phyloP scores from a whole-genome alignment of 2,329 filamentous ascomycete genomes.

The Stromatinia cepivora region DNA sequence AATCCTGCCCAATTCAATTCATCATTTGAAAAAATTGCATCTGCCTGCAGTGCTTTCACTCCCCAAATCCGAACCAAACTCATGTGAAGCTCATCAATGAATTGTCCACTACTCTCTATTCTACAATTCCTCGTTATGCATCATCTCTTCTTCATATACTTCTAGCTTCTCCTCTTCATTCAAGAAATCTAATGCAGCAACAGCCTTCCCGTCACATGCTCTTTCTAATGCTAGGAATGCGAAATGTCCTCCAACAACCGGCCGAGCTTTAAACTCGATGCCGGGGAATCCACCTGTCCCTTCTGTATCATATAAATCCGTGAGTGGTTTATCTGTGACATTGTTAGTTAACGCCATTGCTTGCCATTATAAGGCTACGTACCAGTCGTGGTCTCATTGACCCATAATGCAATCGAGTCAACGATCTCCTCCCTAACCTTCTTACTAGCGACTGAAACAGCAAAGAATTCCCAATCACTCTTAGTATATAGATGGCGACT shows the following conservation, averaged over 20 bases:
- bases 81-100: background rate
- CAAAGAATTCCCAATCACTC: conserved; percentile 90
- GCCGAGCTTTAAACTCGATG: conserved; percentile 74
- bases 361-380: conserved; percentile 34
- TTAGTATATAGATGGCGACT: conserved; percentile 82
- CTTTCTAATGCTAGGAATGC: conserved; percentile 79
- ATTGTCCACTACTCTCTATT: background rate
- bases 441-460: conserved; percentile 73
- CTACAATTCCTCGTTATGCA: conserved; percentile 33
- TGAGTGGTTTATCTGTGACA: conserved; percentile 65
- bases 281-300: conserved; percentile 73
- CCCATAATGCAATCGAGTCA: conserved; percentile 72
- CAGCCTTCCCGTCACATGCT: conserved; percentile 71
- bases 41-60: background rate
- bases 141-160: conserved; percentile 11
- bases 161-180: conserved; percentile 41
- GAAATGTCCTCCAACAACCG: conserved; percentile 84
- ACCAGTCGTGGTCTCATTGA: conserved; percentile 77
- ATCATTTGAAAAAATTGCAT: background rate
- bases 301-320: conserved; percentile 81
- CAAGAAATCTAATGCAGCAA: conserved; percentile 55
- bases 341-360: conserved; percentile 26
- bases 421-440: conserved; percentile 70
- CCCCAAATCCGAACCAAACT: background rate
- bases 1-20: background rate